Evolutionary conservation across 2,329 filamentous ascomycete genomes (phyloP).

Genomic region (Ascochyta lentis): DNA sequence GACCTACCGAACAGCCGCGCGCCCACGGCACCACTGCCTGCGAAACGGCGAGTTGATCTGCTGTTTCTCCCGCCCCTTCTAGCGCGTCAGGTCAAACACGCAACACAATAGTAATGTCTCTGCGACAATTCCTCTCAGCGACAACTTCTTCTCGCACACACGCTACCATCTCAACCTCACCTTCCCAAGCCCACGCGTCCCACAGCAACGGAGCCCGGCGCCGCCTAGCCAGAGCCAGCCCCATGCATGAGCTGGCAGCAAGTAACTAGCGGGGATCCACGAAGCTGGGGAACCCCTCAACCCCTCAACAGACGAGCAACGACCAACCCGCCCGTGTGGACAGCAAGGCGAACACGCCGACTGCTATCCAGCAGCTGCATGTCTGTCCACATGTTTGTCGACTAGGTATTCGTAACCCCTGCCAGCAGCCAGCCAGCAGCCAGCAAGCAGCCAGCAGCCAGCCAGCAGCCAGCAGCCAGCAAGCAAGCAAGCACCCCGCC

Average conservation of each 20-base stretch:
- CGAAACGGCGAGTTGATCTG: conserved; percentile 12
- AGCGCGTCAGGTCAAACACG: conserved; percentile 3
- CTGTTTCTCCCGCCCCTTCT: conserved; percentile 4
- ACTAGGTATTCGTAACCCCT: too few relatives aligned
- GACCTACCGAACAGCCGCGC: conserved; percentile 12
- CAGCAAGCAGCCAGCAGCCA: not conserved
- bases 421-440: too few relatives aligned
- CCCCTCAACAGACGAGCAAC: too few relatives aligned
- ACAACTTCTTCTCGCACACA: not conserved
- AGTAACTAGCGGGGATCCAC: not conserved
- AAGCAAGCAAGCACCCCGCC: not conserved
- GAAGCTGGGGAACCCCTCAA: not conserved
- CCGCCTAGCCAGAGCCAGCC: conserved; percentile 1
- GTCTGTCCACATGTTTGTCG: too few relatives aligned
- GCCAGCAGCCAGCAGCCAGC: not conserved
- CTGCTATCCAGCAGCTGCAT: not conserved
- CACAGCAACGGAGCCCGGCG: not conserved
- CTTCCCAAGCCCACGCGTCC: not conserved
- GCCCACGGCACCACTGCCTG: not conserved
- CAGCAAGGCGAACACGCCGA: not conserved
- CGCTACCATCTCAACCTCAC: not conserved
- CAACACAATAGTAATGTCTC: not conserved
- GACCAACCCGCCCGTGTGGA: too few relatives aligned
- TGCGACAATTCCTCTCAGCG: not conserved
- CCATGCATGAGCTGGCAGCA: conserved; percentile 1